These are phyloP conservation scores for Phytophthora citrophthora DNA, from an alignment of 352 stramenopile genomes.

Conservation along the genomic window DNA sequence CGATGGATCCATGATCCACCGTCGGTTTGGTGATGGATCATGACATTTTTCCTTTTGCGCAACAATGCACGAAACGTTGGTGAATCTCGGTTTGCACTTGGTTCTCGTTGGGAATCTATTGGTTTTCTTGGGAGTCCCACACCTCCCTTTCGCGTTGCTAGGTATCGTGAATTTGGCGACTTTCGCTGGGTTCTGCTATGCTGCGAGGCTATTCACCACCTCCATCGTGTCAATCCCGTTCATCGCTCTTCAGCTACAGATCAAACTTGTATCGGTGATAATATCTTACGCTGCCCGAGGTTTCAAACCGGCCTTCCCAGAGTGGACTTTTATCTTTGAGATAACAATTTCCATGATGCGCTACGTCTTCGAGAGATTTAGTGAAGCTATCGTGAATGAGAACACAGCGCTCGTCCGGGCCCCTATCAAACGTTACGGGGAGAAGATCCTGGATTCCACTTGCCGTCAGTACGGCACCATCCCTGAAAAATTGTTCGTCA, in stretches of 20 bases:
- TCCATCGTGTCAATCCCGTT: constrained; percentile 4
- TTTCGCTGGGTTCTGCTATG: constrained; percentile 12
- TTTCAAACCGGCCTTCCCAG: constrained; percentile 19
- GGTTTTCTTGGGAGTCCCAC: constrained; percentile 11
- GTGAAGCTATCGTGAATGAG: constrained; percentile 6
- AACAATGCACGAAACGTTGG: neutral
- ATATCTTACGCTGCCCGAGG: constrained; percentile 9
- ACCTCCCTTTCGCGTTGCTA: constrained; percentile 7
- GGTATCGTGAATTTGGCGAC: neutral
- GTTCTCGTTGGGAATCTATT: constrained; percentile 9
- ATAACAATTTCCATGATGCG: constrained; percentile 13
- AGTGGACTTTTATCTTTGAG: constrained; percentile 22
- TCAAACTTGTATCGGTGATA: constrained; percentile 5
- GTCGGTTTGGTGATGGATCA: neutral
- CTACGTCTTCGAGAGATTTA: constrained; percentile 5
- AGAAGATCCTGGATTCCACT: constrained; percentile 28
- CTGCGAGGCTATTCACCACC: neutral
- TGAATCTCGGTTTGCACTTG: neutral
- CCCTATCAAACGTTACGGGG: constrained; percentile 3
- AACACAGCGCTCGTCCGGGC: constrained; percentile 10
- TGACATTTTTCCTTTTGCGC: constrained; percentile 7
- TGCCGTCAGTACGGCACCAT: constrained; percentile 27
- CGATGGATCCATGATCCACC: neutral
- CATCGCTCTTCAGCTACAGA: constrained; percentile 16
- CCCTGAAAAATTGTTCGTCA: constrained; percentile 29